Base-by-base conservation (phyloP, 495 filamentous ascomycete species). In the Podospora didyma region DNA sequence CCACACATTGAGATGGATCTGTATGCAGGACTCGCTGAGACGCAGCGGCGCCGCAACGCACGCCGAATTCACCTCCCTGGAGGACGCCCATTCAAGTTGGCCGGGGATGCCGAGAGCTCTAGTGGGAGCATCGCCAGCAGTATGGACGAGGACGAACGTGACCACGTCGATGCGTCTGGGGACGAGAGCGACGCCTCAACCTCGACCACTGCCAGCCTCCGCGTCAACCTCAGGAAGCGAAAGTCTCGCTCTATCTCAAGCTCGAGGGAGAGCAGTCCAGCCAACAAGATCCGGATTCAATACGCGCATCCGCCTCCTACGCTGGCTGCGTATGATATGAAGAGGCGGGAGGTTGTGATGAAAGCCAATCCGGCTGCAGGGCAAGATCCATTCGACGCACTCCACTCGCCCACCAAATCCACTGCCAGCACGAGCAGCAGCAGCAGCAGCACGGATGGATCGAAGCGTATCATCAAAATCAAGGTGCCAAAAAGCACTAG, bases 1-100 rank as follows among this genome's bases (percentile, higher is more conserved):
- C 57, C 55, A 3, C 65, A 63, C 37, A 51, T 67, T 46, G 62
- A 65, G 28, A 59, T 70, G 59, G 57, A 68, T 31, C 37, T 66
- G 2, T 59, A 50, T 42, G 42, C 62, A 4, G 67, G 61, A 2
- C 21, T 66, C 7, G 44, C 62, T 0, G 58, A 68, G 48, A 14
- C 49, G 31, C 57, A 70, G 48, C 28, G 48, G 11, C 61, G 61
- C 14, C 57, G 61, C 7, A 51, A 55, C 20, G 41, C 24, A 1
- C 59, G 46, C 14, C 48, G 56, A 2, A 39, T 67, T n/a, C 24
- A 60, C 14, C 50, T 62, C 12, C 59, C 61, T 7, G 51, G 49
- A 9, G 56, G 52, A 17, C 49, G 37, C 31, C 50, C 55, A 3
- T 35, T 59, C 42, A 54, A 59, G 37, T 41, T 16, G 24, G 34